Base-by-base conservation (phyloP, 2,329 filamentous ascomycete species). In the Talaromyces pinophilus region DNA sequence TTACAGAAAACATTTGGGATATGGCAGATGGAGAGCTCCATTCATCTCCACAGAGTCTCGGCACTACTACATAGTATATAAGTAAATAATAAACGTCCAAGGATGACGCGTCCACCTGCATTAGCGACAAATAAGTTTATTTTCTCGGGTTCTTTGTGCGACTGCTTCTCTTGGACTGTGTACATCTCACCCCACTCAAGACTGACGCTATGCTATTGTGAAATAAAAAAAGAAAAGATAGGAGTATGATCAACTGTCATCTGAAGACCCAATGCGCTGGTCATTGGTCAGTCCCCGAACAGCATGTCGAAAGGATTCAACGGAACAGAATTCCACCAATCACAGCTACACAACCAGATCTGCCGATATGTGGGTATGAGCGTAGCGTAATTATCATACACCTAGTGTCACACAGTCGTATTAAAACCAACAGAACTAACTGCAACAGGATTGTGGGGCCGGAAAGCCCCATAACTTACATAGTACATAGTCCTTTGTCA, bases 321-420 rank as follows among this genome's bases (percentile, higher is more conserved):
- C 62, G 62, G 62, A 35, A 44, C 28, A 17, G 17, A 44, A 40
- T 57, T 25, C 62, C 62, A 48, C 62, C 62, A 63, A 63, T 59
- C 25, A 57, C 25, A 28, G 35, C 28, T 28, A 33, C 28, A 10
- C 6, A 30, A 2, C 3, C 11, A 0, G 17, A 33, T 28, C 13
- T 46, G 40, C 40, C 55, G 35, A 59, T 40, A 15, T 25, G 19
- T 25, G 44, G 44, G 22, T 4, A 19, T 19, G 19, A 60, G 8
- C 28, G 2, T 33, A 35, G 40, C 25, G 19, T n/a, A 48, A 48
- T 48, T 46, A 13, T 19, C 44, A 22, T 48, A 48, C 44, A n/a
- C 4, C 30, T 5, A 7, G 6, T 33, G 30, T 33, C 30, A 33
- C 40, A 5, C 15, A n/a, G 15, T 42, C 8, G n/a, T 46, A 10